Conservation (phyloP, 805 yeast species). For the Yarrowia yakushimensis region DNA sequence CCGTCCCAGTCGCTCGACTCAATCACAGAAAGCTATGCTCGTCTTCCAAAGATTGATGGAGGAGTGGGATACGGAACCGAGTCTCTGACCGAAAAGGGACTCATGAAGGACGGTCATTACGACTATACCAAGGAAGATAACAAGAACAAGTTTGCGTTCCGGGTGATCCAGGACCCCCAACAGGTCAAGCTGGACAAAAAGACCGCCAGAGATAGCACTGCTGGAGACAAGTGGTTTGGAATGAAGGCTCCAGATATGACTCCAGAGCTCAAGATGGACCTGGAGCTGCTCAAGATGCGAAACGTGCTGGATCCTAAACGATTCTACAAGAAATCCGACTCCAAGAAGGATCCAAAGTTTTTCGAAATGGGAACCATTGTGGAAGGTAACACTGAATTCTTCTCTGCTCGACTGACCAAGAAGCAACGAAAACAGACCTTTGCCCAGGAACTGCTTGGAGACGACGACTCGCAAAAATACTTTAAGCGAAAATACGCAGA, state of each 20-base stretch:
- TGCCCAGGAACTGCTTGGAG: slow-evolving; percentile 78
- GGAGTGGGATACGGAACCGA: neutral
- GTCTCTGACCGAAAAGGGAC: neutral
- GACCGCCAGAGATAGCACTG: slow-evolving; percentile 35
- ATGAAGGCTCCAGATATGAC: slow-evolving; percentile 76
- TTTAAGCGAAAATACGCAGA: slow-evolving; percentile 81
- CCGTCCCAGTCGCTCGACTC: neutral
- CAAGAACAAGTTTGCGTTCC: slow-evolving; percentile 26
- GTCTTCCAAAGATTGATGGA: neutral
- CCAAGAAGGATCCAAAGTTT: slow-evolving; percentile 53
- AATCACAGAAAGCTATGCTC: neutral
- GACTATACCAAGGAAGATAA: slow-evolving; percentile 24
- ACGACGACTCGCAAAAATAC: slow-evolving; percentile 63
- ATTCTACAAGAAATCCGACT: slow-evolving; percentile 85
- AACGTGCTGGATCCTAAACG: slow-evolving; percentile 92
- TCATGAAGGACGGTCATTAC: slow-evolving; percentile 3
- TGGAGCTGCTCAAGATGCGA: slow-evolving; percentile 76
- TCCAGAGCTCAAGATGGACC: slow-evolving; percentile 67
- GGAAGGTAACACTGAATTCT: slow-evolving; percentile 78
- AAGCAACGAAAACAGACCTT: slow-evolving; percentile 74
- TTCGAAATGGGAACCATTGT: slow-evolving; percentile 88
- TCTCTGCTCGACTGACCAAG: slow-evolving; percentile 59
- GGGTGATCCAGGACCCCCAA: slow-evolving; percentile 37
- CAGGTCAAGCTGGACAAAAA: slow-evolving; percentile 33
- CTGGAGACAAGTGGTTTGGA: slow-evolving; percentile 73